Conservation (phyloP, 495 filamentous ascomycete genomes). For the Ramalina peruviana region DNA sequence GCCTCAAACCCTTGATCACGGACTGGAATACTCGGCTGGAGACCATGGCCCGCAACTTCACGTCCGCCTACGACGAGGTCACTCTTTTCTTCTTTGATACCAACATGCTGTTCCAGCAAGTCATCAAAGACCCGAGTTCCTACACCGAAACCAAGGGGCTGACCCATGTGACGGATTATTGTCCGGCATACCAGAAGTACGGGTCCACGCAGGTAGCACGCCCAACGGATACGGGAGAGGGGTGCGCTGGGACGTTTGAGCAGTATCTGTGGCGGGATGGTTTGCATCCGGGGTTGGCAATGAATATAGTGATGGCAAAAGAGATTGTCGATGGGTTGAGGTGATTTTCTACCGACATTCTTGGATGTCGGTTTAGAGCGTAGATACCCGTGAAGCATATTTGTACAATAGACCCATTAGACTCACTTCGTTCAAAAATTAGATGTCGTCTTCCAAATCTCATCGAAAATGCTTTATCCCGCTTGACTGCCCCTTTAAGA, state of each 20-base stretch:
- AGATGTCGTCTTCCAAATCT: too few species aligned
- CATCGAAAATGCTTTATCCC: too few species aligned
- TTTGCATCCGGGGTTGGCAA: background rate
- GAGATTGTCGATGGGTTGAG: background rate
- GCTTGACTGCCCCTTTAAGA: too few species aligned
- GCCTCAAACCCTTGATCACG: background rate
- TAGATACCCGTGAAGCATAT: too few species aligned
- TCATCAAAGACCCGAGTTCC: background rate
- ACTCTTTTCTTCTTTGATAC: background rate
- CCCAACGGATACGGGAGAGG: background rate
- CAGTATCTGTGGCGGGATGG: constrained; percentile 4
- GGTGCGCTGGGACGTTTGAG: background rate
- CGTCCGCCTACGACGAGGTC: background rate
- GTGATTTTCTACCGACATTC: too few species aligned
- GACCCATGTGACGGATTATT: background rate
- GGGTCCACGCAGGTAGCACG: background rate
- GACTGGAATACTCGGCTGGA: constrained; percentile 1
- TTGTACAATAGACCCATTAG: too few species aligned
- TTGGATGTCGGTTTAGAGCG: too few species aligned
- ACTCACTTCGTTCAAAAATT: too few species aligned
- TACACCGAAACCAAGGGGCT: background rate
- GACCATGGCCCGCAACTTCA: background rate
- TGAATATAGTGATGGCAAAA: background rate
- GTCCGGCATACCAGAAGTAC: background rate
- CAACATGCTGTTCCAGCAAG: background rate